Base-by-base conservation (phyloP, 2,329 filamentous ascomycete genomes). In the Calonectria montana region DNA sequence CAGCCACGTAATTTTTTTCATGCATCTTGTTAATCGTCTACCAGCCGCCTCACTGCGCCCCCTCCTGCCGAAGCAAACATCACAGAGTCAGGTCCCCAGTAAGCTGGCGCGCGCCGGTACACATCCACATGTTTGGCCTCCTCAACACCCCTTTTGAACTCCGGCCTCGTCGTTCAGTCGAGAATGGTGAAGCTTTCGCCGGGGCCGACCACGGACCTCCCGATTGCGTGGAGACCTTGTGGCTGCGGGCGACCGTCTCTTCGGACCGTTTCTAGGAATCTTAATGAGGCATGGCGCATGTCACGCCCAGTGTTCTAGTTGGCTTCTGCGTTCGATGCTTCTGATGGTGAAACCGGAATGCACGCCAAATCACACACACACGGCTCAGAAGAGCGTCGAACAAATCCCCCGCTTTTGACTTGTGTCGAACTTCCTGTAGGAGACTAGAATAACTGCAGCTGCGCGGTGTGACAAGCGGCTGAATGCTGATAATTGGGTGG, bases 281-380 rank as follows among this genome's bases (percentile, higher is more conserved):
- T 62, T 8, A 62, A 62, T 57, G n/a, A 16, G 64, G 48, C 64
- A 57, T 57, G 59, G 41, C 25, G 62, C 57, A 21, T 48, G 41
- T 53, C 55, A 39, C 10, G 35, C 23, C 37, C 53, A 59, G 53
- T 59, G 37, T 50, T 21, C 18, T 16, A 57, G 37, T 57, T 65
- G 63, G 63, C 67, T 63, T 50, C 64, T 63, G 57, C 47, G 57
- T 63, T 64, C 10, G 57, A 63, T 27, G 25, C 39, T 29, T 41
- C 18, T 67, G 7, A 27, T 64, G 57, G 69, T 67, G 55, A 71
- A 71, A 67, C 69, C 29, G 47, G 39, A 48, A 67, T 45, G 50
- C 39, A 27, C 12, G 43, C 57, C 35, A 50, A n/a, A 61, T 23
- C 57, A 41, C 37, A 62, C 53, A 29, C 29, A 39, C 37, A 41